These are phyloP conservation scores for Colletotrichum sp. DNA, from an alignment of 2,329 filamentous ascomycete species.

Conservation along the genomic window DNA sequence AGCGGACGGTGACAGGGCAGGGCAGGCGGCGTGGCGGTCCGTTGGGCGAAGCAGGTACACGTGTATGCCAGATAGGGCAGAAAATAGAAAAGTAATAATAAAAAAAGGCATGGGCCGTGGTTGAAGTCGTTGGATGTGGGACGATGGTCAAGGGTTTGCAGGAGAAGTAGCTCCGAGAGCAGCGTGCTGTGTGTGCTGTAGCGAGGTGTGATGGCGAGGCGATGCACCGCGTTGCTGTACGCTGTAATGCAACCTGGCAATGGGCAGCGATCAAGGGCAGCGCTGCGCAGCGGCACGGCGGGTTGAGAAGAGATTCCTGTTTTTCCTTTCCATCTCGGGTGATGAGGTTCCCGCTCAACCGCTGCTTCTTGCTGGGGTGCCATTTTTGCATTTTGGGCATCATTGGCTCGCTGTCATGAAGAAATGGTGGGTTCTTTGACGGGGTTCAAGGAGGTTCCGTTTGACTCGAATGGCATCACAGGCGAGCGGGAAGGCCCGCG, in stretches of 20 bases:
- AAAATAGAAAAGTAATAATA: neutral
- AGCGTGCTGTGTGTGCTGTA: neutral
- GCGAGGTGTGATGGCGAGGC: neutral
- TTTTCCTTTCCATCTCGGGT: neutral
- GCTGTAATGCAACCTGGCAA: neutral
- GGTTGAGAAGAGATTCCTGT: neutral
- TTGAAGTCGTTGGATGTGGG: neutral
- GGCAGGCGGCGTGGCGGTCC: neutral
- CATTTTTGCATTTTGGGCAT: neutral
- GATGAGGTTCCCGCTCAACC: neutral
- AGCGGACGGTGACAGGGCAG: neutral
- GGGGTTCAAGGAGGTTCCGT: neutral
- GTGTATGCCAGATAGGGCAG: neutral
- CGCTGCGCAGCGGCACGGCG: too few relatives aligned
- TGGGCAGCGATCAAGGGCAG: neutral
- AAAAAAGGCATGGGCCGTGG: neutral
- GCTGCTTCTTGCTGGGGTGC: neutral
- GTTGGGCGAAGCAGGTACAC: neutral
- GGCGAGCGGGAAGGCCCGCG: slow-evolving; percentile 11
- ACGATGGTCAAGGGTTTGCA: neutral
- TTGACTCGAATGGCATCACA: neutral
- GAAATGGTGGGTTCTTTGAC: neutral
- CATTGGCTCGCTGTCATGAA: neutral
- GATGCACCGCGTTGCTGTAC: neutral
- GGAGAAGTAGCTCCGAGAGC: neutral